Percentiles rank a stretch among this genome's conserved stretches.
These are phyloP conservation scores for Phialophora tarda DNA, from an alignment of 2,329 filamentous ascomycete genomes.

Conservation along the genomic window DNA sequence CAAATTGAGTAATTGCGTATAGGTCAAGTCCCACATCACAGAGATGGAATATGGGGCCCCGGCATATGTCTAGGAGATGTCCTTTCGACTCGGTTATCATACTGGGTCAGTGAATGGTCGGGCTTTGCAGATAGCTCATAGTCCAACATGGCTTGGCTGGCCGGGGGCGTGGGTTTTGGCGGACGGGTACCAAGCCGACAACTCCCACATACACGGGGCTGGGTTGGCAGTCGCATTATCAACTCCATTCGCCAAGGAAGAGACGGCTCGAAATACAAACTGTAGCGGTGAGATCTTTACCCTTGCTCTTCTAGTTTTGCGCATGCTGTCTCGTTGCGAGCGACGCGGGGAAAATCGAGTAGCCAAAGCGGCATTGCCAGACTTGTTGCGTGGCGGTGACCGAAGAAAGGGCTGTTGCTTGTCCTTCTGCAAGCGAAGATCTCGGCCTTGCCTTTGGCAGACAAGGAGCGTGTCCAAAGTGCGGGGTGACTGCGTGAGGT, in stretches of 20 bases:
- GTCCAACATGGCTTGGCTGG: neutral
- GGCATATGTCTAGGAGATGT: slow-evolving; percentile 22
- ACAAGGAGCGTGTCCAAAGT: neutral
- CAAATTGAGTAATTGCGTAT: neutral
- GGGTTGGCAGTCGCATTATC: too few species aligned
- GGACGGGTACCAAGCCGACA: neutral
- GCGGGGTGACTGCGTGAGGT: slow-evolving; percentile 8
- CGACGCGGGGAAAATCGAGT: neutral
- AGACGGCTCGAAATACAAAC: neutral
- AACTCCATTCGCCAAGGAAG: neutral
- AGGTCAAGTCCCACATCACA: slow-evolving; percentile 15
- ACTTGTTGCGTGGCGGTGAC: neutral
- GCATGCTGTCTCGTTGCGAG: neutral
- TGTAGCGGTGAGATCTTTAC: neutral
- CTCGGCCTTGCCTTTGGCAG: neutral
- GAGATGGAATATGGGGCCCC: slow-evolving; percentile 20
- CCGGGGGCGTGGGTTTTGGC: neutral
- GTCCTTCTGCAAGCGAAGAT: slow-evolving; percentile 7
- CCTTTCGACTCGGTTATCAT: neutral
- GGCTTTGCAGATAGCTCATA: neutral
- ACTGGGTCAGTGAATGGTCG: neutral
- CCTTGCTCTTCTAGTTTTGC: neutral
- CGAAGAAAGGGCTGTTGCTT: slow-evolving; percentile 1
- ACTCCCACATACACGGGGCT: neutral
- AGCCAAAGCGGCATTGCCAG: neutral